Base-by-base conservation (phyloP, 169 alveolate genomes). In the Cryptosporidium ubiquitum region DNA sequence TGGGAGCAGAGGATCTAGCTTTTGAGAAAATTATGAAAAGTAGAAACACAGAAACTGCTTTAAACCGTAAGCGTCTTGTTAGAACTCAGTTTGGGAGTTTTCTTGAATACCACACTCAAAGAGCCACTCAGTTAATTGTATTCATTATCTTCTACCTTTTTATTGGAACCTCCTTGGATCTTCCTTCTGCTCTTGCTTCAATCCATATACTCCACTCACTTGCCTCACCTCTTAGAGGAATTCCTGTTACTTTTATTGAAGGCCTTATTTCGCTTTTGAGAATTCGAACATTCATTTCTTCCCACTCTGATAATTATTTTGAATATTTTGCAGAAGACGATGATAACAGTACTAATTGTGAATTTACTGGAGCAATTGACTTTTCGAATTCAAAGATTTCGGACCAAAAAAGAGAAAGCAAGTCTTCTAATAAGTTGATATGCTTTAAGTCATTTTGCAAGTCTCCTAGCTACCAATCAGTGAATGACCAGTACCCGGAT, bases 81-180 rank as follows among this genome's bases (percentile, higher is more conserved):
- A 79, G 75, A 51, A 79, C 68, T 37, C 89, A 79, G 55, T 79
- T 79, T 12, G 89, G 89, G 9, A 79, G 89, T 51, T 79, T 79
- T 79, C 74, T 79, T 10, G 89, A 79, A 23, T 79, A 79, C 35
- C 64, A 79, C 40, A 64, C 75, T 3, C 89, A 79, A 64, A 79
- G 64, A 42, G 64, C 75, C 14, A 79, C 89, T 0, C 89, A 79
- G 20, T 29, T 79, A n/a, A 79, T 79, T 40, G 89, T 79, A 5
- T 79, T 79, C 66, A n/a, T 79, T 3, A 42, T 79, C 14, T 79
- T 79, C 37, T 64, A 79, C 55, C 10, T 66, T 2, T 79, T 61
- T 12, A 79, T 40, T 44, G 74, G 89, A 29, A 42, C 55, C 14
- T 40, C 73, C 7, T 49, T 79, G 29, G 39, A 64, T 20, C 57